Base-by-base conservation (phyloP, 345 rosid genomes). In the Gynandropsis gynandra region DNA sequence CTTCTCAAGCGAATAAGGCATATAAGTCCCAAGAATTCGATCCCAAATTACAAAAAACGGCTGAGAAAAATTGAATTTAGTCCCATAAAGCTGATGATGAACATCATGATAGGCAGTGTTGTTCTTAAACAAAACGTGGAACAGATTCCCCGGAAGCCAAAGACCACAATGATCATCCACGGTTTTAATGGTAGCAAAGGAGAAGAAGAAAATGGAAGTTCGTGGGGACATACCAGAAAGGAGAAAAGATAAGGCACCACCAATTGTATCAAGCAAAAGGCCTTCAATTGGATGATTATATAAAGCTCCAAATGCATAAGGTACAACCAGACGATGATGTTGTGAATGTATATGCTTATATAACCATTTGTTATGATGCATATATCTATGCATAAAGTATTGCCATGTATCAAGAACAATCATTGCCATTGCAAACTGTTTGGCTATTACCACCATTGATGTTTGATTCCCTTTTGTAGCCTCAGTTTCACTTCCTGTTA, bases 151-250 rank as follows among this genome's bases (percentile, higher is more conserved):
- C 7, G 95, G 95, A 54, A 87, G 86, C 78, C 83, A 79, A 34
- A 86, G 52, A 24, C 95, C 92, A 2, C 95, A 83, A 56, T 83
- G 95, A 63, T 86, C 93, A 17, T 87, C 93, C 50, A 80, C 95
- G 0, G 88, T 83, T 67, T 87, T 87, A 66, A 87, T 75, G 20
- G 92, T 87, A 42, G 88, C 89, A n/a, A 87, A 83, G 7, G 93
- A 83, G 86, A 87, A 87, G 74, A 87, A 87, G 64, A 78, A 80
- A 41, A 87, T 80, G 38, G 93, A 87, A 10, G 82, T 61, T 65
- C 89, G 72, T 13, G 95, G 84, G 43, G 89, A 73, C 95, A 83
- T 87, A 57, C 93, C 95, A 9, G 95, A 83, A 42, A 83, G 50
- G 17, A 87, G 64, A 72, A 83, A 87, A 64, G 95, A 79, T 45